Conservation (phyloP, 306 rosid species). For the Citrullus colocynthis region DNA sequence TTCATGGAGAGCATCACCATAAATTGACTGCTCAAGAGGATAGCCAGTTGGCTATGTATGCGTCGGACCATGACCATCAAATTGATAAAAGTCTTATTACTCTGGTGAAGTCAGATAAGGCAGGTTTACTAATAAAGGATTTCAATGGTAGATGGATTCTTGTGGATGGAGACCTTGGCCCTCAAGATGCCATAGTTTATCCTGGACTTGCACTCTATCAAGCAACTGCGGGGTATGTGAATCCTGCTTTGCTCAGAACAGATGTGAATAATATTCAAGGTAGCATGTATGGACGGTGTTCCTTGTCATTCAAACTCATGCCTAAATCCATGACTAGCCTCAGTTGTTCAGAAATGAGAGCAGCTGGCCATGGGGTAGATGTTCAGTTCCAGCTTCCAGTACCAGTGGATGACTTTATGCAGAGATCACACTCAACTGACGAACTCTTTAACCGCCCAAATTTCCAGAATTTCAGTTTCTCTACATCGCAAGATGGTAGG, state of each 20-base stretch:
- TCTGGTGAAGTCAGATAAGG: constrained; percentile 77
- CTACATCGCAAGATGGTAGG: constrained; percentile 74
- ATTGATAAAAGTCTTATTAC: constrained; percentile 83
- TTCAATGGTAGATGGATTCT: constrained; percentile 83
- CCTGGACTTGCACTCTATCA: constrained; percentile 98
- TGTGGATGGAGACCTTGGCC: constrained; percentile 85
- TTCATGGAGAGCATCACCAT: constrained; percentile 67
- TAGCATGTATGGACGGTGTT: constrained; percentile 69
- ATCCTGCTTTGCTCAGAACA: constrained; percentile 71
- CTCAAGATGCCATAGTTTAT: constrained; percentile 84
- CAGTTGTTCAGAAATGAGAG: constrained; percentile 94
- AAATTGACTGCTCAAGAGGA: constrained; percentile 65
- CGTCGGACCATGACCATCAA: constrained; percentile 73
- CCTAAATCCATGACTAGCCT: constrained; percentile 85
- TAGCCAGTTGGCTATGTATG: constrained; percentile 62
- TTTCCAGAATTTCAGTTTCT: constrained; percentile 67
- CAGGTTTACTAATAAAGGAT: constrained; percentile 67
- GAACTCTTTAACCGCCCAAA: constrained; percentile 57
- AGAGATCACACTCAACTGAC: constrained; percentile 68
- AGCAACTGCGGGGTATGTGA: constrained; percentile 94
- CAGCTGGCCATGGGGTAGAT: constrained; percentile 91
- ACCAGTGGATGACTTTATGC: constrained; percentile 96
- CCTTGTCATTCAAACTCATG: constrained; percentile 73
- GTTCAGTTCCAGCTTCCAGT: constrained; percentile 87
- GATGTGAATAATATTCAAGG: constrained; percentile 53